Evolutionary conservation across 2,329 filamentous ascomycete species (phyloP), one percentile per base, ranked within the genome.

Genomic region (Herpomyces periplanetae): DNA sequence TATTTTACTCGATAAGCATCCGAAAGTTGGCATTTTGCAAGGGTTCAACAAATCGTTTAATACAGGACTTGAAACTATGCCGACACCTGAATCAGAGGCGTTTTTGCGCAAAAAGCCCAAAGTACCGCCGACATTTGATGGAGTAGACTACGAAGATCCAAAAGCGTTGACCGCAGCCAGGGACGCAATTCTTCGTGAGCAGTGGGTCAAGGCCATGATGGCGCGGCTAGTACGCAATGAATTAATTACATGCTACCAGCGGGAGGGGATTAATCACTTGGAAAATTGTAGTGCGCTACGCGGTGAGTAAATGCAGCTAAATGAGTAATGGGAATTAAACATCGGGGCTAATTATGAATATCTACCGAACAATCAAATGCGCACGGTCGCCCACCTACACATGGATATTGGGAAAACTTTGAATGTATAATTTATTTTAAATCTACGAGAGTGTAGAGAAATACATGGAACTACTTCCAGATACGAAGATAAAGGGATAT

Each of bases 171-270:
- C 75, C 47, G 57, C 58, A 25, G 66, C 66, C 20, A 65, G 75
- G 37, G 66, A 80, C 37, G 52, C 65, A 27, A 51, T 80, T 22
- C 53, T 80, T 31, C 51, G 65, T 26, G 66, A 80, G 44, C 66
- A 80, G 45, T 80, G 68, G 68, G 64, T 80, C 24, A 58, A 56
- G 37, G 59, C 61, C 37, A 80, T 80, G 66, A 80, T 73, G 66
- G 63, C 62, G 22, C 50, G 66, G 25, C 43, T 80, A 26, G 63
- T 80, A 21, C 47, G 63, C 27, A 62, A 75, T 37, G 66, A 80
- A 46, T 45, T 80, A 44, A 51, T 59, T 40, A 75, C 69, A 45
- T 80, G 66, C 47, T 80, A 80, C 42, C 55, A 57, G 40, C 49
- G 55, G 29, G 63, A 80, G 42, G 68, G 66, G 22, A 63, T 73